phyloP scores from a whole-genome alignment of 139 green algal genomes.

The Desmodesmus armatus region DNA sequence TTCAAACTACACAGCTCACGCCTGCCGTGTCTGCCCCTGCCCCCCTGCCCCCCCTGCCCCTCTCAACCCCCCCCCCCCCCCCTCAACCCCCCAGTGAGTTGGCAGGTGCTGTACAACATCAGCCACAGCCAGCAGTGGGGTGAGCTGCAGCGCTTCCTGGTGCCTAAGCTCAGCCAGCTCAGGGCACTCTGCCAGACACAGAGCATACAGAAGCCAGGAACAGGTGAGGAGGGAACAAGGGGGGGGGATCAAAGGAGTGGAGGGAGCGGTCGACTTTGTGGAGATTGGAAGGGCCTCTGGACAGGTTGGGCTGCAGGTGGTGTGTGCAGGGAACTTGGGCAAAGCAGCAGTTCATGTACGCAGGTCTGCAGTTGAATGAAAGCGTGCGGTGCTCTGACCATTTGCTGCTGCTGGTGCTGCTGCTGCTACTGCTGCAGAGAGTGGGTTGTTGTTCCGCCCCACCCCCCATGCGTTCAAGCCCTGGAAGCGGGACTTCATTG shows the following conservation, averaged over 20 bases:
- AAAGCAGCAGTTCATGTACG: not conserved
- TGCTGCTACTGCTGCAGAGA: not conserved
- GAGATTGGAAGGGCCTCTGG: no score
- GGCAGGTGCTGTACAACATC: constrained; percentile 48
- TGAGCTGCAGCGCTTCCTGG: constrained; percentile 46
- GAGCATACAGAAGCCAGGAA: constrained; percentile 34
- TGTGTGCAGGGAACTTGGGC: not conserved
- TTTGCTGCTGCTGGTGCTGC: not conserved
- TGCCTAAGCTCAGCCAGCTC: constrained; percentile 37
- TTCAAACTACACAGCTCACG: no score
- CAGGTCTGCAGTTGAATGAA: not conserved
- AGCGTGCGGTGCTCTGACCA: not conserved
- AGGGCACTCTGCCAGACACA: constrained; percentile 26
- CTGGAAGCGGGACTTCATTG: constrained; percentile 39
- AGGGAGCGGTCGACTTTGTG: no score
- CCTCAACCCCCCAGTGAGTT: constrained; percentile 34
- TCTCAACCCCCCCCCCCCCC: no score
- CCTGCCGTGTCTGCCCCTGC: no score
- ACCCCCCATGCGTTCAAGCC: constrained; percentile 41
- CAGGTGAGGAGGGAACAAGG: no score
- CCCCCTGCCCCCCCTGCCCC: no score
- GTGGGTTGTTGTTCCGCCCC: constrained; percentile 32
- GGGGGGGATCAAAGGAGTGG: no score
- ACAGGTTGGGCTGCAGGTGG: no score
- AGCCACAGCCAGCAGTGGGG: constrained; percentile 38